A percentile compares a stretch with the other conserved stretches of the same genome.
These are phyloP conservation scores for Leccinum subrobustum DNA, from an alignment of 1,284 basidiomycete genomes.

Conservation along the genomic window DNA sequence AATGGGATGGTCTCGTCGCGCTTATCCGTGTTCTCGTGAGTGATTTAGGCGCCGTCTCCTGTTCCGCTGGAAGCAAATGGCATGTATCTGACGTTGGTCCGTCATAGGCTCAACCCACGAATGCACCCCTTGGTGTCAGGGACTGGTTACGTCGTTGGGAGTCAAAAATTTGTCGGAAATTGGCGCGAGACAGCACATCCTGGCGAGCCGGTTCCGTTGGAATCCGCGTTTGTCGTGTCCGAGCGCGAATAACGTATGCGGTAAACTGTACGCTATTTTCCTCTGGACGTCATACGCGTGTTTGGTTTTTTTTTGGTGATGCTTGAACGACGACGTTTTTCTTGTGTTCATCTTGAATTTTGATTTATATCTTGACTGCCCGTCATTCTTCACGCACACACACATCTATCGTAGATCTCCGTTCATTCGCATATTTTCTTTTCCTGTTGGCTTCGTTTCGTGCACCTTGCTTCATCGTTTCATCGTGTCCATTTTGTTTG, in stretches of 20 bases:
- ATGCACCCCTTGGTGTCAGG: constrained; percentile 37
- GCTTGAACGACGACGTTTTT: constrained; percentile 8
- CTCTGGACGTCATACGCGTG: not conserved
- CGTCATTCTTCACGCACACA: constrained; percentile 14
- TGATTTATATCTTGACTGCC: constrained; percentile 10
- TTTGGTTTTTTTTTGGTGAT: constrained; percentile 1
- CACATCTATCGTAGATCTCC: constrained; percentile 26
- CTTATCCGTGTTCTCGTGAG: constrained; percentile 52
- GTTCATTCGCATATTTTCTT: constrained; percentile 2
- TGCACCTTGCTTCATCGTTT: constrained; percentile 5
- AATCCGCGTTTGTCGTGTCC: constrained; percentile 58
- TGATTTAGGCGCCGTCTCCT: constrained; percentile 3
- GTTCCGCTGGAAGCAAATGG: not conserved
- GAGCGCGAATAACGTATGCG: constrained; percentile 33
- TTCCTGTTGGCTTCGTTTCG: constrained; percentile 2
- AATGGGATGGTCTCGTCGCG: constrained; percentile 68
- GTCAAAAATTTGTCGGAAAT: constrained; percentile 64
- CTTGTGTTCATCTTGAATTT: constrained; percentile 7
- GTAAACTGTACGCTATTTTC: not conserved
- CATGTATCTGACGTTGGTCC: not conserved
- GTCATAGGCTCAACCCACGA: not conserved
- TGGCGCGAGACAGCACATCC: constrained; percentile 52
- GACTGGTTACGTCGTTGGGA: constrained; percentile 67
- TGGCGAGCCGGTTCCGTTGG: constrained; percentile 44
- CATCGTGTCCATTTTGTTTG: not conserved